These are phyloP conservation scores for Lolium rigidum DNA, from an alignment of 176 grass and related monocot species.

Conservation along the genomic window DNA sequence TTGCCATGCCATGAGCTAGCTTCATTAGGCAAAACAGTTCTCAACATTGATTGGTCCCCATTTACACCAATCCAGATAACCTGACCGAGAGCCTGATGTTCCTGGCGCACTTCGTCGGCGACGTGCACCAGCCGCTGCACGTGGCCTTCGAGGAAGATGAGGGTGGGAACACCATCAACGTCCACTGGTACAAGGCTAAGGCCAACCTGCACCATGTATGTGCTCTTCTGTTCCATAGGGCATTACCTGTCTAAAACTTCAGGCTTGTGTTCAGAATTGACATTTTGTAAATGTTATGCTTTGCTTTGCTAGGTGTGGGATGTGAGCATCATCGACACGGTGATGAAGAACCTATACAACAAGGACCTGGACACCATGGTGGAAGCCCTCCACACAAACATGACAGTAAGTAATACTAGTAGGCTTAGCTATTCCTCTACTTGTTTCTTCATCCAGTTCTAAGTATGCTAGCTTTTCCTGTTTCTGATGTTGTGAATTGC, in stretches of 20 bases:
- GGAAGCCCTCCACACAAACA: constrained; percentile 66
- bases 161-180: constrained; percentile 77
- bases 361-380: constrained; percentile 75
- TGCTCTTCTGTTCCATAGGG: background rate
- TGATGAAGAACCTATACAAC: constrained; percentile 75
- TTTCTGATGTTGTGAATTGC: constrained; percentile 17
- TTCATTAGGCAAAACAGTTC: too few species aligned
- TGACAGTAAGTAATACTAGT: constrained; percentile 62
- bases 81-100: constrained; percentile 98
- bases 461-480: background rate
- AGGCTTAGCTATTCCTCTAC: background rate
- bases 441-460: background rate
- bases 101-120: constrained; percentile 87
- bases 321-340: constrained; percentile 85
- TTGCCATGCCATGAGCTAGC: background rate
- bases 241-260: background rate
- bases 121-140: constrained; percentile 93
- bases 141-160: constrained; percentile 67
- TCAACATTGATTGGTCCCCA: too few species aligned
- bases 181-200: constrained; percentile 93
- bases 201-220: constrained; percentile 86
- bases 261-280: background rate
- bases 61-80: constrained; percentile 62
- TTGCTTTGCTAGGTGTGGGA: constrained; percentile 90
- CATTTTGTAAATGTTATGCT: background rate